Base-by-base conservation (phyloP, 306 rosid species). In the Rubus parviflorus region DNA sequence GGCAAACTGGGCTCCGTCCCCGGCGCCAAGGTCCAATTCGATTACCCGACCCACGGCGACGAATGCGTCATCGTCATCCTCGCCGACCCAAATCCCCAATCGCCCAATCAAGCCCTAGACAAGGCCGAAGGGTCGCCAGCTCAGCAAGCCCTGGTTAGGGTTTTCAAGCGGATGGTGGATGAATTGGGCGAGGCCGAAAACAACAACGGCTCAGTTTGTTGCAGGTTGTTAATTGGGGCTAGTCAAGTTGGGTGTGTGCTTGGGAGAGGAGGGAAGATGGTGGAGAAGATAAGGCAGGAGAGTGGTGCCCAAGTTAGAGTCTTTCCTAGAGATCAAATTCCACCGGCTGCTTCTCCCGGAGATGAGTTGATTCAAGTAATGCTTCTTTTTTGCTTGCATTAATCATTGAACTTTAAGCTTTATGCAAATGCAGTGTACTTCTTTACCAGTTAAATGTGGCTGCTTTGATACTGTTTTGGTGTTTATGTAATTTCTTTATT, bases 301-400 rank as follows among this genome's bases (percentile, higher is more conserved):
- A 91, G 86, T 73, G 92, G 91, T 23, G 98, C 98, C 25, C 93
- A 85, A 16, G 75, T 93, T 74, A 85, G 90, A 82, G 84, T 93
- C 79, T 85, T 84, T 61, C 87, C 93, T 23, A 83, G 79, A 48
- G 98, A 93, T 43, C 91, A 89, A 45, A 64, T 79, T 72, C 91
- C 90, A 4, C 66, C 84, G 0, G 84, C 85, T 42, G 91, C 91
- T 22, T 81, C 86, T 51, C 71, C 84, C 4, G 89, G 88, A 3
- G 90, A 93, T 49, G 97, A 93, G 63, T 83, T 88, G 84, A 87
- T 93, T 81, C 97, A 91, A 85, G 97, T 88, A 77, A 58, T n/a
- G 57, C 35, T 23, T 30, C 37, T 14, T 42, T 5, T n/a, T 35
- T 22, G 5, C 14, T 19, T 1, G 16, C 2, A 3, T n/a, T 12